phyloP scores from a whole-genome alignment of 1,284 basidiomycete species.

The Athelia sp. region DNA sequence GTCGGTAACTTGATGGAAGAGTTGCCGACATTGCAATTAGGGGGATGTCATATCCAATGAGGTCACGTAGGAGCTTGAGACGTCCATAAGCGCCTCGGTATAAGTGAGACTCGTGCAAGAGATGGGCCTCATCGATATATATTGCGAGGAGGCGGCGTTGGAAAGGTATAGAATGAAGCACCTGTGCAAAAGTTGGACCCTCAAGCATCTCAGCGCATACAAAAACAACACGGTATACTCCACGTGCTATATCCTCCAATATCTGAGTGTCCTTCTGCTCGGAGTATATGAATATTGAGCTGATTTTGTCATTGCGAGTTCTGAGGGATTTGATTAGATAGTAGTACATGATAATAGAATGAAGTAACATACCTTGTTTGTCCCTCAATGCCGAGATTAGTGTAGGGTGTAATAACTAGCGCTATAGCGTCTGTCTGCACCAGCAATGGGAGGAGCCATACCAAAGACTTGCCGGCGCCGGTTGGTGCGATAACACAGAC shows the following conservation, averaged over 20 bases:
- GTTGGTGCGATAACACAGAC: background rate
- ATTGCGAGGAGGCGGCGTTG: conserved; percentile 12
- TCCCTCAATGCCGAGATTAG: background rate
- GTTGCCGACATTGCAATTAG: conserved; percentile 15
- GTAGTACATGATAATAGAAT: background rate
- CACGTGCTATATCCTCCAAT: background rate
- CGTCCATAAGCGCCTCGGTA: conserved; percentile 13
- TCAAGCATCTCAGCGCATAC: background rate
- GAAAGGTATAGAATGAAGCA: conserved; percentile 11
- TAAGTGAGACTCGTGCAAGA: conserved; percentile 9
- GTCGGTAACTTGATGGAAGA: conserved; percentile 10
- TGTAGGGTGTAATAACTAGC: background rate
- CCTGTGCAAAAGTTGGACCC: conserved; percentile 1
- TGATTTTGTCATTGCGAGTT: background rate
- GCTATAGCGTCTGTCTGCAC: background rate
- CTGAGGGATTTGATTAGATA: background rate
- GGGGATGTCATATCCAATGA: conserved; percentile 12
- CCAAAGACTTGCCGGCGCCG: background rate
- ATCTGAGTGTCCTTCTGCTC: background rate
- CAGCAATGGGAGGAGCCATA: background rate
- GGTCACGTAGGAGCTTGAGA: conserved; percentile 8
- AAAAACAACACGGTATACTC: background rate
- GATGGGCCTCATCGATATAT: conserved; percentile 18
- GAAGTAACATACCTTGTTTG: background rate
- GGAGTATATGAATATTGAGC: background rate